These are phyloP conservation scores for Asterochloris erici DNA, from an alignment of 139 green algal genomes.

Conservation along the genomic window DNA sequence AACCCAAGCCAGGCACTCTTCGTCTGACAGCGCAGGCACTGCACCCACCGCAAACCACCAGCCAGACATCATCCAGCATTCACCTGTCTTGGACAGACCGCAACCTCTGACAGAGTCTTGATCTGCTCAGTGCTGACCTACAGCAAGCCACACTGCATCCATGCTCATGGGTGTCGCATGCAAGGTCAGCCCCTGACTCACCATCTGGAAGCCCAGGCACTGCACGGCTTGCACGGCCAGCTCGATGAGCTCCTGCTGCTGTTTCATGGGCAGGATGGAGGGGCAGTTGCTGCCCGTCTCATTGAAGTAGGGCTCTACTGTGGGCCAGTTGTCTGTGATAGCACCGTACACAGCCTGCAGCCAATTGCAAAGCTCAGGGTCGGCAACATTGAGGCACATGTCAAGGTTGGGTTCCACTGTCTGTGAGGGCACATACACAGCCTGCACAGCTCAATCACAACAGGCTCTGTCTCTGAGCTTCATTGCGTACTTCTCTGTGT, in stretches of 20 bases:
- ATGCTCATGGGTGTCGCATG: no score
- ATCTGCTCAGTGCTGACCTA: no score
- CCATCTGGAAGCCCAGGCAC: slow-evolving; percentile 37
- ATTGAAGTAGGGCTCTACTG: slow-evolving; percentile 92
- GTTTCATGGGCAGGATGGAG: slow-evolving; percentile 63
- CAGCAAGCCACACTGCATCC: no score
- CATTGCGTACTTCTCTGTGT: no score
- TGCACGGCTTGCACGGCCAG: slow-evolving; percentile 65
- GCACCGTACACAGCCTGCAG: slow-evolving; percentile 66
- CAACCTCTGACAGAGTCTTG: no score
- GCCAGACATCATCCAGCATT: no score
- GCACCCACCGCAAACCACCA: no score
- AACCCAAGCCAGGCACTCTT: no score
- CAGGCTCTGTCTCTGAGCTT: no score
- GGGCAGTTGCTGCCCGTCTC: slow-evolving; percentile 88
- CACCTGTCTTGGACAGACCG: not conserved
- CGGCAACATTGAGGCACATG: no score
- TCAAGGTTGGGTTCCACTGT: slow-evolving; percentile 92
- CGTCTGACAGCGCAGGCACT: no score
- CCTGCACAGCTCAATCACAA: not conserved
- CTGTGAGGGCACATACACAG: slow-evolving; percentile 81
- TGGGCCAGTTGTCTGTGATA: slow-evolving; percentile 80
- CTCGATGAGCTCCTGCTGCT: slow-evolving; percentile 78
- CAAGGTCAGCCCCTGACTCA: not conserved
- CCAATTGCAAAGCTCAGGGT: no score